phyloP scores from a whole-genome alignment of 495 filamentous ascomycete genomes.

The Pyronema omphalodes region DNA sequence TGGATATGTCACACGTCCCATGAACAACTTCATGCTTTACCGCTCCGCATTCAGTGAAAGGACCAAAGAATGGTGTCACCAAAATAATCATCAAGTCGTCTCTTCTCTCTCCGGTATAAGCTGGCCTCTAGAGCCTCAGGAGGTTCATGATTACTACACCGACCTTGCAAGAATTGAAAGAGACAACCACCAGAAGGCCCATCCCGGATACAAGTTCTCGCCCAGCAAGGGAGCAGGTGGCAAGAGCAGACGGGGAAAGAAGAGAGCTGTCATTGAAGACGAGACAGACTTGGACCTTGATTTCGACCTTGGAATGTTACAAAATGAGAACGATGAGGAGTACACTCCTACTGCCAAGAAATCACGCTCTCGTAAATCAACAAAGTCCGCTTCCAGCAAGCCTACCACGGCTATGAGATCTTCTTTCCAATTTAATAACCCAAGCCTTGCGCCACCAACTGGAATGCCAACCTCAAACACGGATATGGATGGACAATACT shows the following conservation, averaged over 20 bases:
- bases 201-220: slow-evolving; percentile 90
- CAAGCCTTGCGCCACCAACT: slow-evolving; percentile 38
- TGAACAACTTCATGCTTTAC: slow-evolving; percentile 99
- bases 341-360: slow-evolving; percentile 9
- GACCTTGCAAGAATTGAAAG: slow-evolving; percentile 64
- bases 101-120: slow-evolving; percentile 66
- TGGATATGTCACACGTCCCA: slow-evolving; percentile 73
- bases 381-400: slow-evolving; percentile 10
- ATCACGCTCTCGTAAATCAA: slow-evolving; percentile 11
- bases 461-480: slow-evolving; percentile 30
- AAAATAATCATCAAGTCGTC: slow-evolving; percentile 90
- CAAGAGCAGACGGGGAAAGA: slow-evolving; percentile 35
- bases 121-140: slow-evolving; percentile 63
- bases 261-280: slow-evolving; percentile 25
- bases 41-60: slow-evolving; percentile 80
- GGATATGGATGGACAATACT: slow-evolving; percentile 40
- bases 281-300: slow-evolving; percentile 22
- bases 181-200: slow-evolving; percentile 64
- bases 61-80: slow-evolving; percentile 59
- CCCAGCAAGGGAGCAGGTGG: slow-evolving; percentile 47
- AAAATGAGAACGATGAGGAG: not conserved
- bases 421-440: slow-evolving; percentile 43
- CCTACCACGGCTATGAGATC: slow-evolving; percentile 31
- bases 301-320: slow-evolving; percentile 5
- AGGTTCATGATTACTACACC: slow-evolving; percentile 63